A percentile compares a stretch with the other conserved stretches of the same genome.
Conservation (phyloP, 2,329 filamentous ascomycete species). For the Helotiales sp. region DNA sequence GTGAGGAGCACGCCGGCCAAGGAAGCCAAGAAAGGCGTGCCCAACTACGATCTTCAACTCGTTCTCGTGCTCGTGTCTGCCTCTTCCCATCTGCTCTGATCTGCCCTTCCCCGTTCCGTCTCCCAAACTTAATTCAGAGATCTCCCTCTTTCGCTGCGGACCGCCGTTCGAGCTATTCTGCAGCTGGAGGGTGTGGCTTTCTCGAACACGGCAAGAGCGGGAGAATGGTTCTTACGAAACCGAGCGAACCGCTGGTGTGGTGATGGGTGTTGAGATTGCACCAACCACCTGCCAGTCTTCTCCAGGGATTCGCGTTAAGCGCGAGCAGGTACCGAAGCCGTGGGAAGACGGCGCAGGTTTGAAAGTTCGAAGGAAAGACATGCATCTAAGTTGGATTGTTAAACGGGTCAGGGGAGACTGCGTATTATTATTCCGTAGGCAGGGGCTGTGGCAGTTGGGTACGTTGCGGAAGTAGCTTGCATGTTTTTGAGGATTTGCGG, state of each 20-base stretch:
- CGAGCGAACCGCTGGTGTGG: neutral
- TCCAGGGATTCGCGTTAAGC: neutral
- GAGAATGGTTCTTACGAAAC: neutral
- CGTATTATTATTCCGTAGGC: neutral
- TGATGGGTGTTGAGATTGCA: neutral
- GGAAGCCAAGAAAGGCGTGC: neutral
- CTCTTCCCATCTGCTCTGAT: neutral
- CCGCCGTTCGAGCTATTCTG: constrained; percentile 6
- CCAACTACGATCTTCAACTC: too few relatives aligned
- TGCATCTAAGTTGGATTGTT: neutral
- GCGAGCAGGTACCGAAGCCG: constrained; percentile 3
- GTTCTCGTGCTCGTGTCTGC: neutral
- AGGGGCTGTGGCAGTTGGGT: constrained; percentile 2
- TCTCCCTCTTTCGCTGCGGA: neutral
- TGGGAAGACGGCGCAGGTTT: constrained; percentile 7
- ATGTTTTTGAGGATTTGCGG: constrained; percentile 6
- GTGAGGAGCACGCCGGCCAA: neutral
- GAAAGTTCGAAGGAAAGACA: too few relatives aligned
- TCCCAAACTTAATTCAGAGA: neutral
- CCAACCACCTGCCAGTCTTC: neutral
- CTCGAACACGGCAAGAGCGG: constrained; percentile 12
- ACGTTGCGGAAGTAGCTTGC: neutral
- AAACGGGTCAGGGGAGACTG: neutral
- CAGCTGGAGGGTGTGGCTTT: constrained; percentile 7
- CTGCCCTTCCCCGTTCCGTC: neutral